Base-by-base conservation (phyloP, 2,329 filamentous ascomycete species). In the Ilyonectria mors-panacis region DNA sequence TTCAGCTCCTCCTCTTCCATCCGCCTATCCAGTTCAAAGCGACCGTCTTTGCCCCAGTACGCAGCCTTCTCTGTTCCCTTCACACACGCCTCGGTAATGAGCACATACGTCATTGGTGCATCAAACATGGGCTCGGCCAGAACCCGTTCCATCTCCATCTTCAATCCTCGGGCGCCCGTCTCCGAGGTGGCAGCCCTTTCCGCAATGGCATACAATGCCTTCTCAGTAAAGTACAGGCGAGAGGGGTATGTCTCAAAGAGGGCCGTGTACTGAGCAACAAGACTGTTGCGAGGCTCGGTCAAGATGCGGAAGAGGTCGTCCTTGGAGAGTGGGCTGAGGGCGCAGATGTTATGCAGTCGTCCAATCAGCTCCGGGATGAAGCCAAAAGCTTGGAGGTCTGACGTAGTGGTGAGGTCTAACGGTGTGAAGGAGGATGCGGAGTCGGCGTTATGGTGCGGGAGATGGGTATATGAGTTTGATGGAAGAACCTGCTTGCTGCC, bases 301-400 rank as follows among this genome's bases (percentile, higher is more conserved):
- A 99, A 86, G 68, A 99, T 96, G 59, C 95, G 91, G 59, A 95
- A 90, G 13, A 99, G 89, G 66, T 91, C 88, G 26, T 85, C 78
- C 15, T 86, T 83, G 2, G 88, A 89, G 1, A 99, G 86, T 0
- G 94, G 91, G 15, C 93, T 92, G 0, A 99, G 88, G 0, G 96
- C 93, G 67, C 94, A 94, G 55, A 94, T 92, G 65, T 97, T 94
- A 59, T 97, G 95, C 54, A 99, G 90, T 19, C 96, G 93, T n/a
- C 96, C 96, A 59, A 98, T 92, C n/a, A 98, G 86, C 81, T 98
- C 95, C 0, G 95, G 95, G 60, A 98, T 98, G 77, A 98, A 94
- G 15, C 95, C 95, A 76, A 94, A 98, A 48, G 87, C 88, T 80
- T 97, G 94, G 2, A 97, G 84, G 75, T 97, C 93, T 12, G 88